Evolutionary conservation across 345 rosid species (phyloP), one percentile per base, ranked within the genome.

Genomic region (Moringa oleifera): DNA sequence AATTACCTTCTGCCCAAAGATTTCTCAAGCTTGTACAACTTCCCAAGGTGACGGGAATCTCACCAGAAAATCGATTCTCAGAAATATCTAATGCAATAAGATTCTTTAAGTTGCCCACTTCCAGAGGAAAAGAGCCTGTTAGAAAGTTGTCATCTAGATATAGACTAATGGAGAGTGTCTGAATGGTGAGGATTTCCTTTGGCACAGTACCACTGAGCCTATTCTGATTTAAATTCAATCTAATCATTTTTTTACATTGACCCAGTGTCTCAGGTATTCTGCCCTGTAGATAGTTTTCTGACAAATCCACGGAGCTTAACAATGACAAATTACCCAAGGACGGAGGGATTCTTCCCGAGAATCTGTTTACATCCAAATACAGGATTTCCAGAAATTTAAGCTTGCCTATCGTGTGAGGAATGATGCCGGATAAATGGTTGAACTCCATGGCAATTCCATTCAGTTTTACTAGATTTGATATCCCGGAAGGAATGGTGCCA

Each of bases 161-260:
- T 11, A 64, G 62, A 20, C 17, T 7, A 23, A 19, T 22, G 21
- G 51, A 7, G 17, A 46, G 16, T 18, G 57, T 51, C 22, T 45
- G 33, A 20, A 59, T 31, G 61, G 36, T 24, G 23, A 33, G 16
- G n/a, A 53, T 36, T 23, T 64, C 52, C 11, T 15, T 12, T 22
- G 69, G 74, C 20, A 64, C 21, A 6, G 21, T 20, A 20, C 61
- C 69, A 59, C 17, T 70, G 55, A 70, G 61, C 37, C 51, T 25
- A 25, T 70, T 58, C 19, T 28, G 13, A 7, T 8, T 18, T 13
- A 64, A 23, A 45, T 13, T 10, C 51, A 58, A 21, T 41, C 0
- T 0, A 37, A 31, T 22, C 51, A 59, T 33, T 11, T 18, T 58
- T 21, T 20, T 55, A 20, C 51, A 45, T 25, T 59, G 47, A 25